A percentile compares a stretch with the other conserved stretches of the same genome.
Conservation (phyloP, 768 basidiomycete species). For the Pleurotus salmoneostramineus region DNA sequence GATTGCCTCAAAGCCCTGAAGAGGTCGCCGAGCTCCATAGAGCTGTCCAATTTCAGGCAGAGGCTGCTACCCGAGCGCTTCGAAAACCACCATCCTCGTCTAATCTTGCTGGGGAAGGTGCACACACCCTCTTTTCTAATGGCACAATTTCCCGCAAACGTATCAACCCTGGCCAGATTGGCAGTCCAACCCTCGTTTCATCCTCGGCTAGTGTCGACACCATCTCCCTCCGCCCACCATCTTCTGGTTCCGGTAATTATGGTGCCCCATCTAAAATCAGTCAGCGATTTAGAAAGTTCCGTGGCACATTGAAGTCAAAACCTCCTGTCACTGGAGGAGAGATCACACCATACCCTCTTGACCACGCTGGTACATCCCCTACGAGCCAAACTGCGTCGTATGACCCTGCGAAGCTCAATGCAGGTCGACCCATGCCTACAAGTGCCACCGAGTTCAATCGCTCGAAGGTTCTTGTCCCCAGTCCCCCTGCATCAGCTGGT, state of each 20-base stretch:
- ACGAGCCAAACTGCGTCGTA: slow-evolving; percentile 33
- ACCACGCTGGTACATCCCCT: slow-evolving; percentile 33
- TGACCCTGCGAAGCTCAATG: slow-evolving; percentile 34
- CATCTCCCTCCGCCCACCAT: slow-evolving; percentile 54
- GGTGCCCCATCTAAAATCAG: slow-evolving; percentile 57
- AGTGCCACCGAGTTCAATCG: slow-evolving; percentile 51
- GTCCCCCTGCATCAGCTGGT: slow-evolving; percentile 67
- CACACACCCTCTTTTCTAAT: slow-evolving; percentile 22
- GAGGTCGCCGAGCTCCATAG: slow-evolving; percentile 54
- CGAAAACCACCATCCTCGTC: slow-evolving; percentile 44
- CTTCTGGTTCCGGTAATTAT: slow-evolving; percentile 39
- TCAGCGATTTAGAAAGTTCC: slow-evolving; percentile 68
- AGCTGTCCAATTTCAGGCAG: slow-evolving; percentile 65
- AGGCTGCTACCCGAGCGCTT: slow-evolving; percentile 62
- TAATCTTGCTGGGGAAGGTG: slow-evolving; percentile 36
- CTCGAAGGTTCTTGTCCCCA: slow-evolving; percentile 51
- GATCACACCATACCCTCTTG: slow-evolving; percentile 36
- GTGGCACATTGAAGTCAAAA: slow-evolving; percentile 61
- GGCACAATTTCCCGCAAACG: slow-evolving; percentile 49
- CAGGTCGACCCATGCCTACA: slow-evolving; percentile 27
- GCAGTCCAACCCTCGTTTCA: slow-evolving; percentile 61
- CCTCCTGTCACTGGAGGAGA: slow-evolving; percentile 44
- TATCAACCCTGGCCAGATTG: slow-evolving; percentile 62
- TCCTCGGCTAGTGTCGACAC: slow-evolving; percentile 67
- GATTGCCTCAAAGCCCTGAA: slow-evolving; percentile 36